Evolutionary conservation across 768 basidiomycete species (phyloP), one percentile per base, ranked within the genome.

Genomic region (Strobilomyces confusus): DNA sequence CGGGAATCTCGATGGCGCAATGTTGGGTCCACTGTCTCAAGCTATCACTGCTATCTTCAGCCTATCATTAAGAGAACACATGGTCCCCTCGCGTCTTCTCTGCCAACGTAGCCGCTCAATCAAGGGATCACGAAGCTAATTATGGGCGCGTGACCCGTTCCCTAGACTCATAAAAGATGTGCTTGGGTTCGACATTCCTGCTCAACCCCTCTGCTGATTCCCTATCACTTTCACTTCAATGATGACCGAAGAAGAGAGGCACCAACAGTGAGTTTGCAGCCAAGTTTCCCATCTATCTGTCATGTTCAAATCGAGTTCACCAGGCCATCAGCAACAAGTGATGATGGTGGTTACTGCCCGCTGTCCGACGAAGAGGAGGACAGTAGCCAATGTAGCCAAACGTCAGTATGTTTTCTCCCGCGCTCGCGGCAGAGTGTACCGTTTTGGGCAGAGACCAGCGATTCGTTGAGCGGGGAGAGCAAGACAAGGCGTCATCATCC

Each of bases 131-230:
- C 43, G 54, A 54, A 58, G 47, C 1, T 48, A 52, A 34, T 47
- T 13, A 4, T 44, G 9, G 19, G 4, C n/a, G 22, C 7, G 17
- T 15, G 9, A 29, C 43, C 25, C n/a, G 19, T 19, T 26, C n/a
- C 63, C 59, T 66, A 19, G 30, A 53, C 52, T 58, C 22, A 54
- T 64, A 67, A 54, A 56, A 40, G 47, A 4, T 36, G 19, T 63
- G 32, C 36, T 51, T 38, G 54, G 25, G 29, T 1, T 9, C 20
- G 7, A 20, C 22, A n/a, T 37, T 44, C 26, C 5, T 9, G 1
- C 44, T 30, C 12, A 34, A 11, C 4, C 12, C 51, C 11, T 15
- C 36, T 9, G 20, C 17, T 23, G 17, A 30, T 50, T n/a, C n/a
- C n/a, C n/a, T n/a, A n/a, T n/a, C n/a, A n/a, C n/a, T n/a, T n/a